Evolutionary conservation across 805 yeast genomes (phyloP), one percentile per base, ranked within the genome.

Genomic region (Candida silvicultrix): DNA sequence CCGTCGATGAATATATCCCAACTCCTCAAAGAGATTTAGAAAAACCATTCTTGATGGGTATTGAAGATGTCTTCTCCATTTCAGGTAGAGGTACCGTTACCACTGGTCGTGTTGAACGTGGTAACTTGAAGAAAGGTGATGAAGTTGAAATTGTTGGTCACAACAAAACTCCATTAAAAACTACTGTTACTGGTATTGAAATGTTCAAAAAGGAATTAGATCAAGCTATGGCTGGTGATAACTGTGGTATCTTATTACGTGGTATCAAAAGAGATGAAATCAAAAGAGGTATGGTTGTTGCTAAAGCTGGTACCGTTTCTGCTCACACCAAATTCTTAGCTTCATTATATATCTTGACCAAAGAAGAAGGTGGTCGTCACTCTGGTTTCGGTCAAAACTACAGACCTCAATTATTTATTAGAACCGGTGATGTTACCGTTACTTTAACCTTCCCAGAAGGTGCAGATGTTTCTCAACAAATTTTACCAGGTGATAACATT

Each of bases 71-170:
- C 52, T 94, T 92, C 80, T 89, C 98, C 49, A 94, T 94, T 59
- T 88, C 98, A 40, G 99, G 99, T 73, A 92, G 99, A 82, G 99
- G 99, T 75, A 94, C 99, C 50, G 99, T 94, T 58, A 97, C 88
- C 62, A 87, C 98, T 47, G 99, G 99, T 69, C 87, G 98, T 75
- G 99, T 89, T 59, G 98, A 92, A 79, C 89, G 99, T 77, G 99
- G 99, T 74, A 73, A 82, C 57, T 80, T 94, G 71, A 88, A 88
- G 84, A 90, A 90, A 79, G 98, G 98, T 74, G 98, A 92, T 73
- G 98, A 94, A 77, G 76, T 94, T 60, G 98, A 94, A 78, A 83
- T 94, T 67, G 97, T 94, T 53, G 99, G 99, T 65, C 80, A 76
- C 79, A 83, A 85, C 73, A 81, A 82, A 59, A 80, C 80, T 66